Conservation (phyloP, 2,329 filamentous ascomycete genomes). For the Penicillium sp. region DNA sequence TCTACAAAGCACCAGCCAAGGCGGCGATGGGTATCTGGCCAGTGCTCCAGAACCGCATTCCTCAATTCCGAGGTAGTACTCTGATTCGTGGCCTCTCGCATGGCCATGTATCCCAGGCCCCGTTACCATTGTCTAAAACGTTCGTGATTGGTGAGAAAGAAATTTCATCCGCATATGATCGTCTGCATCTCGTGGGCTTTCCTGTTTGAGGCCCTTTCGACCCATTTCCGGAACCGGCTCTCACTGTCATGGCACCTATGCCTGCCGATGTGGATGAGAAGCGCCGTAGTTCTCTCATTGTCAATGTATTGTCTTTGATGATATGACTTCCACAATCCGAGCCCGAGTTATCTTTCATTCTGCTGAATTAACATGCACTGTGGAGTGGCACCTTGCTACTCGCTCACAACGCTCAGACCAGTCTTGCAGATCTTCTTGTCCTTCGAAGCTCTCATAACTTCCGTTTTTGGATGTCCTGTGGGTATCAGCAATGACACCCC, state of each 20-base stretch:
- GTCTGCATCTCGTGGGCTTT: not conserved
- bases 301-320: not conserved
- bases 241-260: not conserved
- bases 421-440: not conserved
- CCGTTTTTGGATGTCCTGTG: constrained; percentile 1
- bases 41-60: constrained; percentile 8
- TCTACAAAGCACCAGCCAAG: no score
- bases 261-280: constrained; percentile 2
- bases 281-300: not conserved
- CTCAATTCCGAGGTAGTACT: constrained; percentile 1
- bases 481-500: constrained; percentile 22
- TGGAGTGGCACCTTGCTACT: no score
- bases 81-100: constrained; percentile 2
- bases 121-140: no score
- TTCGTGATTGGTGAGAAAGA: not conserved
- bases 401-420: not conserved
- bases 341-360: not conserved
- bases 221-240: not conserved
- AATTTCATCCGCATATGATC: constrained; percentile 1
- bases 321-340: not conserved
- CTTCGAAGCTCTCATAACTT: not conserved
- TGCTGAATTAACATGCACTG: no score
- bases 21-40: not conserved
- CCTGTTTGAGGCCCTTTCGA: not conserved
- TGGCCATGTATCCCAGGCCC: no score